phyloP scores from a whole-genome alignment of 129 eudicot species.

The Erigeron canadensis region DNA sequence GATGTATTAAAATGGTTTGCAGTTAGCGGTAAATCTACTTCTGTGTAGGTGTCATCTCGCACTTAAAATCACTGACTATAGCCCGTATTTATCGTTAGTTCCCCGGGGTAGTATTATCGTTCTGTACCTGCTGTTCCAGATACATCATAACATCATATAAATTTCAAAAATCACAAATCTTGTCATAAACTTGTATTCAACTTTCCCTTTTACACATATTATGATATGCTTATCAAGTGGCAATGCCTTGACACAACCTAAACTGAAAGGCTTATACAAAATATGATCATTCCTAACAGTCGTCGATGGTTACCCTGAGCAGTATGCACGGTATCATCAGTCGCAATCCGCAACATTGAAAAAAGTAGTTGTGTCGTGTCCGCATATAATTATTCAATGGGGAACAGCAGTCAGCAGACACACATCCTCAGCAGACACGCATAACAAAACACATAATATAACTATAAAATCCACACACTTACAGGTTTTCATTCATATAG shows the following conservation, averaged over 20 bases:
- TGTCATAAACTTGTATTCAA: not conserved
- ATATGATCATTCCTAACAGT: not conserved
- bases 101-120: no score
- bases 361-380: no score
- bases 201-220: not conserved
- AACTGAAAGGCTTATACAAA: not conserved
- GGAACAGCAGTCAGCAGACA: not conserved
- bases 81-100: no score
- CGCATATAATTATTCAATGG: no score
- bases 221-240: not conserved
- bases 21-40: no score
- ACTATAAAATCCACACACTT: not conserved
- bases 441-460: no score
- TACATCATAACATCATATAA: no score
- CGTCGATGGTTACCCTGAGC: not conserved
- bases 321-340: not conserved
- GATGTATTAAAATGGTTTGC: no score
- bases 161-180: not conserved
- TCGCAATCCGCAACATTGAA: not conserved
- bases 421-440: no score
- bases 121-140: no score
- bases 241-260: not conserved
- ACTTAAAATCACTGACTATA: no score
- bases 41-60: no score
- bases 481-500: not conserved